Base-by-base conservation (phyloP, 1,284 basidiomycete species). In the Tetrapyrgos nigripes region DNA sequence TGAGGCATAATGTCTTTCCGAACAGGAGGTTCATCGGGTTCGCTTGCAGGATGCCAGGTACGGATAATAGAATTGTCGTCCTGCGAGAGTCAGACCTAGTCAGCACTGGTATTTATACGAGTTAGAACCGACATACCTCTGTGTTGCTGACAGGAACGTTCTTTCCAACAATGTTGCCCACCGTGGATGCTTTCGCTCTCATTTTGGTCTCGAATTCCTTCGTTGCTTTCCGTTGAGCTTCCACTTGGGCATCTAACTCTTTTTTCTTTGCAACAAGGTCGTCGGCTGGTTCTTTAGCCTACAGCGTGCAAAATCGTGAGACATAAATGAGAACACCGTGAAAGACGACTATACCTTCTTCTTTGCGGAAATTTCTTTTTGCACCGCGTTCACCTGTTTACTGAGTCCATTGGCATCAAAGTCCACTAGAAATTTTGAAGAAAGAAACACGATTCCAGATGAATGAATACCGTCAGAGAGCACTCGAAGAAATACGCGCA, bases 101-200 rank as follows among this genome's bases (percentile, higher is more conserved):
- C 3, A 29, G 13, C 27, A 33, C 26, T 17, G 13, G 10, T 40
- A 11, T 24, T 37, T 2, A 56, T 26, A 26, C 21, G 17, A 47
- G n/a, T 26, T 59, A 52, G 27, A 27, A 40, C 28, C 10, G 23
- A 72, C 80, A 58, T 65, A 95, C 95, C 85, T 99, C 97, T 27
- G 92, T 95, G 76, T 86, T 71, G 75, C 92, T 95, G 64, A 97
- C 87, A 11, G 94, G 94, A 3, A 91, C 95, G 55, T 85, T 83
- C 69, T 91, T 89, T 57, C 94, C 94, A 23, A 99, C 94, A 60
- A 99, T 87, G 76, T 99, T 99, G 17, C 97, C 97, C 66, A 97
- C 91, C 40, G 82, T 86, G 63, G 84, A 82, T 24, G 94, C 94
- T 71, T 90, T 94, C 66, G 82, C 83, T 57, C 94, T 83, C 89